These are phyloP conservation scores for Hirschfeldia incana DNA, from an alignment of 345 rosid genomes.

Conservation along the genomic window DNA sequence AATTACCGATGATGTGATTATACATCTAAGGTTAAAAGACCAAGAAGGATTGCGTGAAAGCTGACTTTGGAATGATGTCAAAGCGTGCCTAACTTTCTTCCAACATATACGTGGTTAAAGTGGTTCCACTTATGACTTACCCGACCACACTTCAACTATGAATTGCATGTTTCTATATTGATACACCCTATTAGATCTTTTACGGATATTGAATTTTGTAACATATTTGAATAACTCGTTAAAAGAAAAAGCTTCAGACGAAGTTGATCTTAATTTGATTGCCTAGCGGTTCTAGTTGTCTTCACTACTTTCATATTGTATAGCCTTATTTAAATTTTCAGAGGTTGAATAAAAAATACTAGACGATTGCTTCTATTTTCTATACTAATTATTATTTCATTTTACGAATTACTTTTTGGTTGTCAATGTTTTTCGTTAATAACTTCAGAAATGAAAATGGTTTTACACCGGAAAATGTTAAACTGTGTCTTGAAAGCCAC, in stretches of 20 bases:
- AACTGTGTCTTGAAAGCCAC: not conserved
- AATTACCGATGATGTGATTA: conserved; percentile 19
- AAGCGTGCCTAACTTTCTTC: conserved; percentile 25
- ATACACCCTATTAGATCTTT: not conserved
- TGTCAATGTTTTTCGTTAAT: not conserved
- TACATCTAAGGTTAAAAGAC: conserved; percentile 27
- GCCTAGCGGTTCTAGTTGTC: not conserved
- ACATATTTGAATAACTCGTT: not conserved
- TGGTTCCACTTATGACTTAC: conserved; percentile 36
- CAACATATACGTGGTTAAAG: conserved; percentile 31
- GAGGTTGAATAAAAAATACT: not conserved
- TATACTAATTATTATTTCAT: not conserved
- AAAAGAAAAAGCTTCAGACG: not conserved
- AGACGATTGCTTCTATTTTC: conserved; percentile 5
- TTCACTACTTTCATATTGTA: not conserved
- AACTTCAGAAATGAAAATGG: not conserved
- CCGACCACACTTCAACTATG: conserved; percentile 25
- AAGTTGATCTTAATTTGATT: not conserved
- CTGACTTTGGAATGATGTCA: conserved; percentile 41
- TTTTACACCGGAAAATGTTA: not conserved
- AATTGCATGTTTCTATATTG: conserved; percentile 21
- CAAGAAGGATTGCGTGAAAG: conserved; percentile 33
- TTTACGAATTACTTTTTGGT: not conserved
- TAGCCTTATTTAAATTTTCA: not conserved
- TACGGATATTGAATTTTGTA: not conserved